Conservation (phyloP, 768 basidiomycete genomes). For the Suillus paluster region DNA sequence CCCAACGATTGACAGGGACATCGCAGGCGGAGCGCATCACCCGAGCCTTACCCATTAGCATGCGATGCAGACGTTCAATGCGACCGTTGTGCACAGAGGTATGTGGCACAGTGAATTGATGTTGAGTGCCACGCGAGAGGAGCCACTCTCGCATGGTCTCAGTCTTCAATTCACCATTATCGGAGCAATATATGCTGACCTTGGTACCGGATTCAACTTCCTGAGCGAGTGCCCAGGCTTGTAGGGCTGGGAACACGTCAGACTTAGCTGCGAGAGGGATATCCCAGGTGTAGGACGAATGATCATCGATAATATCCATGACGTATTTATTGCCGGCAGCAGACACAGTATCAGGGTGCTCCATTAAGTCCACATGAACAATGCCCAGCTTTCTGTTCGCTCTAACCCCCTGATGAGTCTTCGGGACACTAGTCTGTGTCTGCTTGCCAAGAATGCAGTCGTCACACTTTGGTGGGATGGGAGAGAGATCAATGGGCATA, state of each 20-base stretch:
- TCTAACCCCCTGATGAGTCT: not conserved
- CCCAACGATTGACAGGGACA: constrained; percentile 35
- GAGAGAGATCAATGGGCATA: constrained; percentile 11
- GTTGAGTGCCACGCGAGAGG: constrained; percentile 13
- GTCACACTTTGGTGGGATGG: constrained; percentile 8
- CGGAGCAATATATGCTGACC: constrained; percentile 12
- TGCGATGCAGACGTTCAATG: constrained; percentile 42
- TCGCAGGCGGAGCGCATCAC: constrained; percentile 33
- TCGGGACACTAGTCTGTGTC: not conserved
- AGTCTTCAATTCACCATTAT: constrained; percentile 30
- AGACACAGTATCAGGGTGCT: constrained; percentile 15
- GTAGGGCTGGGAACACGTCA: no score
- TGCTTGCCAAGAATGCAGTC: constrained; percentile 6
- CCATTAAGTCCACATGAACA: constrained; percentile 4
- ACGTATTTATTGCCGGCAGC: not conserved
- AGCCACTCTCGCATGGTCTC: constrained; percentile 19
- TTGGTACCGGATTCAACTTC: no score
- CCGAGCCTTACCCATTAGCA: constrained; percentile 33
- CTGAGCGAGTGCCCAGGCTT: no score
- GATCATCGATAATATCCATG: no score
- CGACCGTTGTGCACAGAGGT: constrained; percentile 44
- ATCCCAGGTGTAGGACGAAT: no score
- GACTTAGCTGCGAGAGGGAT: no score
- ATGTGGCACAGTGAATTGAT: constrained; percentile 33
- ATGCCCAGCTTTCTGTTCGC: not conserved